Evolutionary conservation across 768 basidiomycete genomes (phyloP), one percentile per base, ranked within the genome.

Genomic region (Pholiota conissans): DNA sequence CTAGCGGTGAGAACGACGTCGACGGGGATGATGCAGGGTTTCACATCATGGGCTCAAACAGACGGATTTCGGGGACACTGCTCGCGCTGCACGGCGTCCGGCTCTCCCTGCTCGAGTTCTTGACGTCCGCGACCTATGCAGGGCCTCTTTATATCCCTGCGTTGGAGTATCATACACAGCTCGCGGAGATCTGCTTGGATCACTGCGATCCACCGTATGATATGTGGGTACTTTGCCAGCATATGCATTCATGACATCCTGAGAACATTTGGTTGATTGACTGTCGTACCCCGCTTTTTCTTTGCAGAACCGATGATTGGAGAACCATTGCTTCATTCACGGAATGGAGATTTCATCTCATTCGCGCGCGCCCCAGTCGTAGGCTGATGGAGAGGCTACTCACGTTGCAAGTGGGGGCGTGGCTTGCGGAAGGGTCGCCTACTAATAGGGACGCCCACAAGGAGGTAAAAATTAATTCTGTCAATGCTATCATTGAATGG

Each of bases 161-260:
- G 1, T 22, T 10, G 11, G 32, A n/a, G n/a, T 63, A 61, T 47
- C 62, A 63, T 24, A 56, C 59, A 6, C 62, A 63, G 27, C 47
- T 58, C 40, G 62, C 62, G 18, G 62, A 63, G 40, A 56, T 61
- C n/a, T 63, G 62, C 35, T 28, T 63, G 27, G 46, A 54, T 46
- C 52, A 45, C 27, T 63, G 62, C 30, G 49, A 61, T 37, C 59
- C 59, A 16, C 55, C 22, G 30, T 52, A 40, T 55, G 52, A 59
- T 55, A 52, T 60, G 59, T 63, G 16, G 20, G 58, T 45, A 42
- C 42, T 14, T 24, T n/a, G n/a, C n/a, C n/a, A n/a, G n/a, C n/a
- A n/a, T n/a, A 14, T 18, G 16, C n/a, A 3, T 27, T 50, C 34
- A 30, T 32, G 30, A 16, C 34, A 35, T 13, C 50, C 5, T 39